Evolutionary conservation across 495 filamentous ascomycete genomes (phyloP), one percentile per base, ranked within the genome.

Genomic region (Tetracladium marchalianum): DNA sequence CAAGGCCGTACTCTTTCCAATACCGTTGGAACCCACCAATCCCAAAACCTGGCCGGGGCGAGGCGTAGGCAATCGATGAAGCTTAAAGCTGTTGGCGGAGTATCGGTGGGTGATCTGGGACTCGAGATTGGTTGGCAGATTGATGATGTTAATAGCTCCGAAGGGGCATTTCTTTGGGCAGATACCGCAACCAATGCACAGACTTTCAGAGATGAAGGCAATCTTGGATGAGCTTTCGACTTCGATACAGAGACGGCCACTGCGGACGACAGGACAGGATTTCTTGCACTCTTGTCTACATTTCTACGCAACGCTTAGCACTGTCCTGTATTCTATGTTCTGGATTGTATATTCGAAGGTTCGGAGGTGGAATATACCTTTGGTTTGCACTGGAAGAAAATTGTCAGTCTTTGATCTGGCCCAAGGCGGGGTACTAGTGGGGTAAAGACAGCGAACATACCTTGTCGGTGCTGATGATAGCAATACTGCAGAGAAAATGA

Each of bases 91-190:
- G 73, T 98, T 98, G 55, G 92, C 90, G 11, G 90, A 90, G 67
- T 98, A 98, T 65, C 93, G 86, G 64, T 98, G 92, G 49, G 92
- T 97, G 56, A 98, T 90, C 60, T 96, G 84, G 47, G 81, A 90
- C 65, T 98, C 92, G 62, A 98, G 80, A 66, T 97, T 98, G 66
- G 92, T 97, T 46, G 93, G 92, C 67, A 98, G 68, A 69, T 97
- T 97, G 86, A 98, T 97, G 64, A 98, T 97, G 62, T 89, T 88
- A 67, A 98, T 98, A 47, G 93, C 92, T 56, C 87, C 85, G 65
- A 98, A 98, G n/a, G 92, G 92, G 66, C 92, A 97, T 66, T 96
- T 95, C 72, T 97, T 97, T 22, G 88, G 87, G 61, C 92, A 98
- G 68, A 98, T 98, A 80, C 93, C 92, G 62, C 92, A 97, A 69